Conservation (phyloP, 2,329 filamentous ascomycete genomes). For the Cladophialophora immunda region DNA sequence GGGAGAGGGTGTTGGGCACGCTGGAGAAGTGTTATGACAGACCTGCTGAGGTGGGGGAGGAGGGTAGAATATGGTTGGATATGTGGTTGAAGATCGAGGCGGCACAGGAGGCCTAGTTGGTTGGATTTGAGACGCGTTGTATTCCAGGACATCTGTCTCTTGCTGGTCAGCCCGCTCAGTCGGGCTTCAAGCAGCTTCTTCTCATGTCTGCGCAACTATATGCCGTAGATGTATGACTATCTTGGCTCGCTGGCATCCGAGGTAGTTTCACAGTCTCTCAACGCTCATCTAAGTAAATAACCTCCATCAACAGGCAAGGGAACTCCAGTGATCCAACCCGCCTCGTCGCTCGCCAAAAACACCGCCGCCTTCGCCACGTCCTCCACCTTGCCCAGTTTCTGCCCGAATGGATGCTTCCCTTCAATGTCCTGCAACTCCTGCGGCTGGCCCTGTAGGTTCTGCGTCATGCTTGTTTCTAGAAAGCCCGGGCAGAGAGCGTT, state of each 20-base stretch:
- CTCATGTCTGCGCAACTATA: not conserved
- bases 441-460: slow-evolving; percentile 47
- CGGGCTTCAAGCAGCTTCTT: not conserved
- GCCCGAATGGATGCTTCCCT: slow-evolving; percentile 32
- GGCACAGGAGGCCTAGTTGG: slow-evolving; percentile 17
- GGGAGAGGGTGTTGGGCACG: slow-evolving; percentile 46
- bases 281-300: slow-evolving; percentile 42
- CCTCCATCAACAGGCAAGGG: slow-evolving; percentile 58
- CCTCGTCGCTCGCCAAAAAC: slow-evolving; percentile 58
- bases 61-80: slow-evolving; percentile 31
- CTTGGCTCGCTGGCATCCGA: not conserved
- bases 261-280: not conserved
- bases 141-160: not conserved
- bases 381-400: slow-evolving; percentile 35
- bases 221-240: not conserved
- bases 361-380: slow-evolving; percentile 53
- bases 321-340: slow-evolving; percentile 56
- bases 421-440: slow-evolving; percentile 32
- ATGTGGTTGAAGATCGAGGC: slow-evolving; percentile 36
- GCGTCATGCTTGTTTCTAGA: slow-evolving; percentile 48
- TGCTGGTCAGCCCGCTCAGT: not conserved
- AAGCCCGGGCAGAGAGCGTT: slow-evolving; percentile 56
- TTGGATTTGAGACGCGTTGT: not conserved
- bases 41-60: slow-evolving; percentile 20
- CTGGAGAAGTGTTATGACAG: slow-evolving; percentile 25